These are phyloP conservation scores for Camellia japonica DNA, from an alignment of 148 eudicot species.

Conservation along the genomic window DNA sequence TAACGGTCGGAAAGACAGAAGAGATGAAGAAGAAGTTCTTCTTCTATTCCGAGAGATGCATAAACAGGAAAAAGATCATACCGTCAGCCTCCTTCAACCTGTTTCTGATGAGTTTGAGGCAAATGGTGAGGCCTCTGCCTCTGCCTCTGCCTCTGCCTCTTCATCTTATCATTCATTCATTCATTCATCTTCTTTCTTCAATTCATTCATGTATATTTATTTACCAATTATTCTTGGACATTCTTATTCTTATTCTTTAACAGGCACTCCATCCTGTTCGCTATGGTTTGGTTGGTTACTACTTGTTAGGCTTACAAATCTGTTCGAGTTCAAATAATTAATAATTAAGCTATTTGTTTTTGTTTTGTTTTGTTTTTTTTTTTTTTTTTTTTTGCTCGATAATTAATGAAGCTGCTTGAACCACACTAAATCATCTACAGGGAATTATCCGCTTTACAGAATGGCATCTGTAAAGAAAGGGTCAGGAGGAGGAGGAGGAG, in stretches of 20 bases:
- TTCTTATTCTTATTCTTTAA: too few species aligned
- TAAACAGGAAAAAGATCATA: constrained; percentile 26
- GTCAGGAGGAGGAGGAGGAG: not conserved
- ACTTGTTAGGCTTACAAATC: too few species aligned
- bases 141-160: too few species aligned
- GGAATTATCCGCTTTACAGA: constrained; percentile 31
- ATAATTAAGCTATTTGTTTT: too few species aligned
- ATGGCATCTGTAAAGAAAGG: constrained; percentile 31
- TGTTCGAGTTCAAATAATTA: too few species aligned
- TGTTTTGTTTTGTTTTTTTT: too few species aligned
- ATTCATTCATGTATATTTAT: too few species aligned
- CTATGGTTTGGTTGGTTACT: too few species aligned
- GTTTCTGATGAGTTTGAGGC: constrained; percentile 39
- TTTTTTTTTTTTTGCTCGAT: not conserved
- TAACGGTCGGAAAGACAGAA: not conserved
- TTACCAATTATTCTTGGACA: too few species aligned
- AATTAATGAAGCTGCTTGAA: not conserved
- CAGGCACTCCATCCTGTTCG: too few species aligned
- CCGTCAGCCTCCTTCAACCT: constrained; percentile 36
- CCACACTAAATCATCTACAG: constrained; percentile 9
- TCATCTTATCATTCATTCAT: too few species aligned
- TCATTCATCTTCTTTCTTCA: too few species aligned
- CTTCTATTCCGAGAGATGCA: constrained; percentile 32
- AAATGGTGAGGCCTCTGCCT: constrained; percentile 19
- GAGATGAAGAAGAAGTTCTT: constrained; percentile 36